These are phyloP conservation scores for Austroboletus festivus DNA, from an alignment of 768 basidiomycete genomes.

Conservation along the genomic window DNA sequence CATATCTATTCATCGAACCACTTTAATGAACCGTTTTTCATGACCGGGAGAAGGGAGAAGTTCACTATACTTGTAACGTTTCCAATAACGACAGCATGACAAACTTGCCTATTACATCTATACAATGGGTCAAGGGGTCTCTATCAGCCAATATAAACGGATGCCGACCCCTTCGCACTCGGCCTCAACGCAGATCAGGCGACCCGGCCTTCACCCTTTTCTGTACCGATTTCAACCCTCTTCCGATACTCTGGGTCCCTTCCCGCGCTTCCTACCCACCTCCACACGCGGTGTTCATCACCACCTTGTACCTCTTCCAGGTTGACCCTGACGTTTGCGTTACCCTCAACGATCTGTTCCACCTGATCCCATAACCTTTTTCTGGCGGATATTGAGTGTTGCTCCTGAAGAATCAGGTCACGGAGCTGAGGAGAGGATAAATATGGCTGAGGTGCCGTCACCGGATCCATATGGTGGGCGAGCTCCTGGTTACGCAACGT, in stretches of 20 bases:
- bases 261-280: slow-evolving; percentile 71
- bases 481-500: slow-evolving; percentile 80
- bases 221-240: slow-evolving; percentile 27
- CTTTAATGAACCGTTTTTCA: slow-evolving; percentile 19
- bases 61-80: slow-evolving; percentile 17
- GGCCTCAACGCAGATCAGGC: slow-evolving; percentile 17
- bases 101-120: slow-evolving; percentile 7
- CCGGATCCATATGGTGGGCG: slow-evolving; percentile 78
- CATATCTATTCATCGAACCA: slow-evolving; percentile 24
- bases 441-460: slow-evolving; percentile 69
- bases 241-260: slow-evolving; percentile 34
- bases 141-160: slow-evolving; percentile 14
- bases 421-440: slow-evolving; percentile 85
- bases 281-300: slow-evolving; percentile 87
- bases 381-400: slow-evolving; percentile 67
- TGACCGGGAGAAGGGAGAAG: slow-evolving; percentile 12
- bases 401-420: slow-evolving; percentile 78
- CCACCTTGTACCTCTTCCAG: slow-evolving; percentile 81
- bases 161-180: slow-evolving; percentile 11
- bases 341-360: slow-evolving; percentile 82
- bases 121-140: slow-evolving; percentile 25
- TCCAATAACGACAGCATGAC: slow-evolving; percentile 5
- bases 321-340: slow-evolving; percentile 85
- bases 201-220: slow-evolving; percentile 27
- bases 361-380: slow-evolving; percentile 78